phyloP scores from a whole-genome alignment of 768 basidiomycete genomes.

The Tylopilus felleus region DNA sequence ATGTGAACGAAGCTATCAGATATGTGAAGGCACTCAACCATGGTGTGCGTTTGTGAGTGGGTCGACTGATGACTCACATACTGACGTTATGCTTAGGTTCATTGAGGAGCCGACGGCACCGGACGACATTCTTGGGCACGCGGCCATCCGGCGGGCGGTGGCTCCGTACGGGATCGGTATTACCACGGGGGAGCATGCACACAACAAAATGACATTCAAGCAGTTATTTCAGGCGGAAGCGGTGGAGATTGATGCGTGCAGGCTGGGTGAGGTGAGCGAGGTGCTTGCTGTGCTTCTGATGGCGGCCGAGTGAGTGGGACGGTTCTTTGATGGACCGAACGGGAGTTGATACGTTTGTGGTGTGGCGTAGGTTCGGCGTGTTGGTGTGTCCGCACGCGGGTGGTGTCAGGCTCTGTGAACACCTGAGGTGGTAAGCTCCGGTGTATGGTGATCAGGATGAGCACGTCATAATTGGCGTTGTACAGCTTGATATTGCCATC shows the following conservation, averaged over 20 bases:
- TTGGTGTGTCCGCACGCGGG: conserved; percentile 92
- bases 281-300: conserved; percentile 84
- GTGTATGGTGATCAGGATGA: neutral
- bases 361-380: conserved; percentile 61
- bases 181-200: conserved; percentile 92
- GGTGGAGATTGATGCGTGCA: conserved; percentile 87
- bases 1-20: conserved; percentile 83
- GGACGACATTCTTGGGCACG: conserved; percentile 86
- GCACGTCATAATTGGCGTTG: conserved; percentile 11
- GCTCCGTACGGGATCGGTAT: conserved; percentile 82
- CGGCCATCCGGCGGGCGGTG: conserved; percentile 72
- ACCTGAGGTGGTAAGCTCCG: conserved; percentile 50
- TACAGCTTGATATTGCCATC: conserved; percentile 71
- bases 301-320: conserved; percentile 68
- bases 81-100: conserved; percentile 46
- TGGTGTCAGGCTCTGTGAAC: conserved; percentile 90
- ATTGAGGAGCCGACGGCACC: conserved; percentile 94
- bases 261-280: conserved; percentile 87
- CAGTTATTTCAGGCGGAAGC: conserved; percentile 86
- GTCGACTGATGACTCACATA: neutral
- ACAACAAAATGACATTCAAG: conserved; percentile 95
- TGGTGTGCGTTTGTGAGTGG: conserved; percentile 1
- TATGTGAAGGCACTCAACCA: conserved; percentile 67
- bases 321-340: neutral
- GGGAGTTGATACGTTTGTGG: neutral